A percentile compares a stretch with the other conserved stretches of the same genome.
phyloP scores from a whole-genome alignment of 805 yeast genomes.

The Metschnikowia lochheadii region DNA sequence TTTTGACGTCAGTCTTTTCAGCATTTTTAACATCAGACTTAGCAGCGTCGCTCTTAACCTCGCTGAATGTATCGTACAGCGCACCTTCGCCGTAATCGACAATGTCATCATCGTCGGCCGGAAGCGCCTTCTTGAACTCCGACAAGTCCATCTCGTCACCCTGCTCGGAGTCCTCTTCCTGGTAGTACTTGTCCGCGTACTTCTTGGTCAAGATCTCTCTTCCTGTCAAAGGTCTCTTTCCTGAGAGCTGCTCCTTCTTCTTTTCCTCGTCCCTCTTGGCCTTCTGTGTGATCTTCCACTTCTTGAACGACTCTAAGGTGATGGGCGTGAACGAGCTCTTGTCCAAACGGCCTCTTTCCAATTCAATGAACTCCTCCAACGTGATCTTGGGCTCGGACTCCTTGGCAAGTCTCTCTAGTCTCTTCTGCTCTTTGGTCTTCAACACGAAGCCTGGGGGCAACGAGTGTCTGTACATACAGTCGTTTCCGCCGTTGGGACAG shows the following conservation, averaged over 20 bases:
- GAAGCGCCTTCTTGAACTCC: conserved; percentile 51
- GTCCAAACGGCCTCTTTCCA: conserved; percentile 84
- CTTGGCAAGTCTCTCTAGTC: conserved; percentile 78
- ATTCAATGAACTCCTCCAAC: conserved; percentile 91
- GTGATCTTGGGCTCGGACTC: conserved; percentile 87
- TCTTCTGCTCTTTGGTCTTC: conserved; percentile 94
- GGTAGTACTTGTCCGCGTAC: conserved; percentile 51
- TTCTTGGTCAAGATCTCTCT: conserved; percentile 63
- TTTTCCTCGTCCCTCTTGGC: conserved; percentile 47
- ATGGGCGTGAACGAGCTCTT: conserved; percentile 77
- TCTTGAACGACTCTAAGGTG: conserved; percentile 69
- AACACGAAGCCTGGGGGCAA: conserved; percentile 95
- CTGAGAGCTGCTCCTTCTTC: conserved; percentile 30
- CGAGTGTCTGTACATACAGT: conserved; percentile 92
- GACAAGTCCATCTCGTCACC: conserved; percentile 56
- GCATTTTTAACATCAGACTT: background rate
- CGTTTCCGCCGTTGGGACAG: conserved; percentile 91
- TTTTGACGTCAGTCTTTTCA: background rate
- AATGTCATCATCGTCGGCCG: conserved; percentile 45
- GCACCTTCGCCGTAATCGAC: conserved; percentile 70
- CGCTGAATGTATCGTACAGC: conserved; percentile 12
- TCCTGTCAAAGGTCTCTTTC: conserved; percentile 57
- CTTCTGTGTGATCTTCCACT: conserved; percentile 75
- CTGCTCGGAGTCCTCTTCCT: conserved; percentile 48
- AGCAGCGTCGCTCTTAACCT: conserved; percentile 3